Evolutionary conservation across 805 yeast genomes (phyloP), one percentile per base, ranked within the genome.

Genomic region (Ogataea minuta): DNA sequence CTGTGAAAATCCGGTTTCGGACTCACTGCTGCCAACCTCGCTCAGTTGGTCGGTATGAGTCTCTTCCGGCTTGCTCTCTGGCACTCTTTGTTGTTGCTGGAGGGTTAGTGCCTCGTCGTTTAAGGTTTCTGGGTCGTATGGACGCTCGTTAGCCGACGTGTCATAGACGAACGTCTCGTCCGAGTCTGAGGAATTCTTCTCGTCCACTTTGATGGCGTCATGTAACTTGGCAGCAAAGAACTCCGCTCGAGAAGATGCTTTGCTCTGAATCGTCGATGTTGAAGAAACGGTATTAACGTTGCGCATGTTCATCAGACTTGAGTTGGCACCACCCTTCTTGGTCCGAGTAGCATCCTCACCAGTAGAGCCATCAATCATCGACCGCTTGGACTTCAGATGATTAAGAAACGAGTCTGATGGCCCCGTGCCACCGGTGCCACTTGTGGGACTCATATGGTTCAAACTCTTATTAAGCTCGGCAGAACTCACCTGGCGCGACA

Each of bases 91-190:
- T 36, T 31, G 28, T 12, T 23, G 51, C 29, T 38, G 43, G 15
- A 33, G 40, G 23, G 36, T 42, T 26, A 29, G 13, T 20, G 41
- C 40, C 36, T 38, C 48, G 23, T 31, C 39, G 15, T 24, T 43
- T 32, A 15, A 34, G 28, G 29, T 64, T 56, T 49, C 62, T 49
- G 53, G 67, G 11, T 56, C 50, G 13, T 14, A 6, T 9, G 20
- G 32, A 12, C 41, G 47, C 15, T 38, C 49, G 15, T 39, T 42
- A 10, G 53, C 43, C 5, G 61, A 50, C 19, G 68, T 77, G 54
- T 90, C 97, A 60, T 91, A 91, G n/a, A 91, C 96, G 70, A 93
- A 91, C 2, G 95, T 88, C 60, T 93, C 99, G 51, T 90, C 96
- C 17, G 89, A 79, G 59, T 90, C 97, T 23, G 90, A 81, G 12